These are phyloP conservation scores for Nicotiana sylvestris DNA, from an alignment of 257 asterid genomes.

Conservation along the genomic window DNA sequence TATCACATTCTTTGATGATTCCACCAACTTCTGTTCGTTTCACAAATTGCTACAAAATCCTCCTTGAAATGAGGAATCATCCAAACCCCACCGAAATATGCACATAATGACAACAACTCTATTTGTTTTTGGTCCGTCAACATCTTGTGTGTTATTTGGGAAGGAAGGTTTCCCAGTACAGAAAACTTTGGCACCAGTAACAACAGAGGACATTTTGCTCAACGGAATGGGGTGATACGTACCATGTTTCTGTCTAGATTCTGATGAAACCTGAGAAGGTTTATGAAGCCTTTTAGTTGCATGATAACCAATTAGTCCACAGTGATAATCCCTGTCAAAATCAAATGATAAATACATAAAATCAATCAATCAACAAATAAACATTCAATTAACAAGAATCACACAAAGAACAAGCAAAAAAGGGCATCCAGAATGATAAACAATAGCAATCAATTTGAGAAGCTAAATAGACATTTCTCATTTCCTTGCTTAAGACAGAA, in stretches of 20 bases:
- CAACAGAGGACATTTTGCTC: slow-evolving; percentile 28
- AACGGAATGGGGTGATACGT: slow-evolving; percentile 43
- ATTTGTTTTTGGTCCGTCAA: neutral
- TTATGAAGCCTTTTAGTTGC: slow-evolving; percentile 31
- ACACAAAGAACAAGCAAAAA: neutral
- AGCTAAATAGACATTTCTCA: neutral
- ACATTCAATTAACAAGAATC: slow-evolving; percentile 6
- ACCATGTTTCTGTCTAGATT: slow-evolving; percentile 27
- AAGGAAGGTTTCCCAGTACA: slow-evolving; percentile 21
- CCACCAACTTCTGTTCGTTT: neutral
- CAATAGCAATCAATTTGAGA: neutral
- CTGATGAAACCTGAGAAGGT: slow-evolving; percentile 25
- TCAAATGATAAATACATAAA: neutral
- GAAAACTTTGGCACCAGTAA: slow-evolving; percentile 21
- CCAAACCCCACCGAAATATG: neutral
- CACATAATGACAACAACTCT: neutral
- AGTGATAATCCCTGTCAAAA: slow-evolving; percentile 61
- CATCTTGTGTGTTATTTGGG: slow-evolving; percentile 15
- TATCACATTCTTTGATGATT: neutral
- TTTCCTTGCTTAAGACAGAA: neutral
- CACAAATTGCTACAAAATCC: neutral
- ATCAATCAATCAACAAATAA: slow-evolving; percentile 17
- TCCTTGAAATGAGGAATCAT: neutral
- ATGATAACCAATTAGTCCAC: slow-evolving; percentile 76
- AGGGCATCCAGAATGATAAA: neutral